Conservation (phyloP, 495 filamentous ascomycete species). For the Penicillium roqueforti region DNA sequence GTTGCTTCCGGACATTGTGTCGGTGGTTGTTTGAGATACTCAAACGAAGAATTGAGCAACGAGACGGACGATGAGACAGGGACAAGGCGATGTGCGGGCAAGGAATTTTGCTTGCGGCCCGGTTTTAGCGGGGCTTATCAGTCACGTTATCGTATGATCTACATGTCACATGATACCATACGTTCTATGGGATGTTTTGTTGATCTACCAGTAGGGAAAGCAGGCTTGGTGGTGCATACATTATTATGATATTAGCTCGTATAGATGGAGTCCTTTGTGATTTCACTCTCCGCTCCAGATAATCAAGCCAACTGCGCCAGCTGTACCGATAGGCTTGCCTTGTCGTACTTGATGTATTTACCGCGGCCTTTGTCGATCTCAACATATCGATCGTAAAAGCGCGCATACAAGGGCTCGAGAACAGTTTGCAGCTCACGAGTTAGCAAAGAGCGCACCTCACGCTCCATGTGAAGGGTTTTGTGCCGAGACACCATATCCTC, state of each 20-base stretch:
- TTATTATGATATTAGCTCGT: slow-evolving; percentile 12
- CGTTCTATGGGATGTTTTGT: background rate
- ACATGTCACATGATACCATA: slow-evolving; percentile 16
- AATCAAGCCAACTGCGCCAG: slow-evolving; percentile 38
- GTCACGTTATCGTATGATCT: slow-evolving; percentile 38
- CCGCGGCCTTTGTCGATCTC: slow-evolving; percentile 95
- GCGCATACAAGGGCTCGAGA: slow-evolving; percentile 87
- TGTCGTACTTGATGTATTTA: slow-evolving; percentile 97
- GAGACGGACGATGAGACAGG: slow-evolving; percentile 13
- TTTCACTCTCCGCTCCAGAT: background rate
- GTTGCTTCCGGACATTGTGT: slow-evolving; percentile 56
- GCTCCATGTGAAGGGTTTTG: slow-evolving; percentile 76
- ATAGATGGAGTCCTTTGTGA: background rate
- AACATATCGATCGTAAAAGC: slow-evolving; percentile 97
- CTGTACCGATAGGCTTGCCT: slow-evolving; percentile 52
- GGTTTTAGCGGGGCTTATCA: slow-evolving; percentile 40
- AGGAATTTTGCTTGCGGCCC: slow-evolving; percentile 34
- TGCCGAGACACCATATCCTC: slow-evolving; percentile 81
- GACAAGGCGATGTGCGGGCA: slow-evolving; percentile 22
- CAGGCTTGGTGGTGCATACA: background rate
- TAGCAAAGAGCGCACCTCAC: slow-evolving; percentile 75
- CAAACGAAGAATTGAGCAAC: slow-evolving; percentile 25
- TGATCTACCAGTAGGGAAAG: background rate
- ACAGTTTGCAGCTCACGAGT: slow-evolving; percentile 79
- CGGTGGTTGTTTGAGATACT: slow-evolving; percentile 11